Conservation (phyloP, 2,329 filamentous ascomycete genomes). For the Fusarium liriodendri region DNA sequence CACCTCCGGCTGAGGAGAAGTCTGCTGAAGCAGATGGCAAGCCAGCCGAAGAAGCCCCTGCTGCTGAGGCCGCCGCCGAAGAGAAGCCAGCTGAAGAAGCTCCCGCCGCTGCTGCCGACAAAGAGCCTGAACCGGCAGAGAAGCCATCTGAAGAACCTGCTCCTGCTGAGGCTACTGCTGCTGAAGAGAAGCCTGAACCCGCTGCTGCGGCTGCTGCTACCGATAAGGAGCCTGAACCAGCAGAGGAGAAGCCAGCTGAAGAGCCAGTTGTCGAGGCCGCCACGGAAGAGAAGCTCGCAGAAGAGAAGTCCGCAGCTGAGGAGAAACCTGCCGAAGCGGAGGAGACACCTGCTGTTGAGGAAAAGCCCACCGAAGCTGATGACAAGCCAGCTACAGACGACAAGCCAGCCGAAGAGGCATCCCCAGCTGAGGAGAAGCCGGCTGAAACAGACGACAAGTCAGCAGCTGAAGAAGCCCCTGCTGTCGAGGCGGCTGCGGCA, state of each 20-base stretch:
- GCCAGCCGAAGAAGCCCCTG: constrained; percentile 14
- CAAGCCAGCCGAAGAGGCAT: neutral
- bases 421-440: neutral
- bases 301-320: neutral
- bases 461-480: neutral
- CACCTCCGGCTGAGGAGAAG: constrained; percentile 7
- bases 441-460: neutral
- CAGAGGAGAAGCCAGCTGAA: neutral
- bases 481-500: neutral
- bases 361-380: neutral
- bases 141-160: neutral
- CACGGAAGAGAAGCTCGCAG: constrained; percentile 1
- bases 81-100: neutral
- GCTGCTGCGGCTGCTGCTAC: neutral
- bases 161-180: neutral
- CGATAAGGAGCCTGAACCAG: neutral
- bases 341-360: neutral
- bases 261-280: neutral
- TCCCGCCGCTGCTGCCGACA: neutral
- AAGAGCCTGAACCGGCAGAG: neutral
- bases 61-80: constrained; percentile 14
- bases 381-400: neutral
- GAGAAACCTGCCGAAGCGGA: neutral
- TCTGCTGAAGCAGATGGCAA: neutral
- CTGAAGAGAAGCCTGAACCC: neutral